Evolutionary conservation across 2,329 filamentous ascomycete genomes (phyloP).

Genomic region (Orbilia javanica): DNA sequence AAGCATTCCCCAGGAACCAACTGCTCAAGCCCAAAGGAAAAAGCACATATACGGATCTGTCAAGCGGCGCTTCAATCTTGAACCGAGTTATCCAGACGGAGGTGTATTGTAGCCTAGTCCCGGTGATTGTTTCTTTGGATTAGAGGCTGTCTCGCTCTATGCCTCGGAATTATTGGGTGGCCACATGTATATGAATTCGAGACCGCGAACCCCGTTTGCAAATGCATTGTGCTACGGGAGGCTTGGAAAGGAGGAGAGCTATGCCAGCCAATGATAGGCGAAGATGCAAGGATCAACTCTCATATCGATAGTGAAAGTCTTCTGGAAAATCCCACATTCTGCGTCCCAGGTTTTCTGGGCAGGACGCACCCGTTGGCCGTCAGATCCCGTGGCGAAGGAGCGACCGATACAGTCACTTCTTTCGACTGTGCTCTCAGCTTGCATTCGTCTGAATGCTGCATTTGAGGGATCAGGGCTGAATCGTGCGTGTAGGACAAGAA

Average conservation of each 20-base stretch:
- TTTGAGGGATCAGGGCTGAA: conserved; percentile 17
- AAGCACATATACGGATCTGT: conserved; percentile 22
- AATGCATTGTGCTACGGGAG: background rate
- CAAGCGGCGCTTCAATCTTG: conserved; percentile 24
- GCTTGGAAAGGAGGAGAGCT: background rate
- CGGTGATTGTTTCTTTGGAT: conserved; percentile 30
- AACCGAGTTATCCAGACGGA: conserved; percentile 18
- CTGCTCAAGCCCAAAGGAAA: background rate
- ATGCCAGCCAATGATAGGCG: conserved; percentile 32
- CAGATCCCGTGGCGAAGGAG: conserved; percentile 19
- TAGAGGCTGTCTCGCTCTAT: conserved; percentile 31
- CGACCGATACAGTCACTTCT: conserved; percentile 4
- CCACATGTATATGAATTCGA: conserved; percentile 24
- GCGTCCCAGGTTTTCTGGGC: conserved; percentile 3
- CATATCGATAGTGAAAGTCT: conserved; percentile 33
- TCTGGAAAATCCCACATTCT: background rate
- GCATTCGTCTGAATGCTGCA: background rate
- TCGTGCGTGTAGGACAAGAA: background rate
- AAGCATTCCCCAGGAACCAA: conserved; percentile 35
- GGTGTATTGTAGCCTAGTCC: conserved; percentile 48
- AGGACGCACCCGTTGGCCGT: conserved; percentile 3
- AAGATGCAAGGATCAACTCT: conserved; percentile 17
- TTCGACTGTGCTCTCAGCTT: background rate
- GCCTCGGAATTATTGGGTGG: conserved; percentile 53
- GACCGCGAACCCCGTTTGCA: no score